A percentile compares a stretch with the other conserved stretches of the same genome.
Conservation (phyloP, 2,329 filamentous ascomycete genomes). For the Claviceps pusilla region DNA sequence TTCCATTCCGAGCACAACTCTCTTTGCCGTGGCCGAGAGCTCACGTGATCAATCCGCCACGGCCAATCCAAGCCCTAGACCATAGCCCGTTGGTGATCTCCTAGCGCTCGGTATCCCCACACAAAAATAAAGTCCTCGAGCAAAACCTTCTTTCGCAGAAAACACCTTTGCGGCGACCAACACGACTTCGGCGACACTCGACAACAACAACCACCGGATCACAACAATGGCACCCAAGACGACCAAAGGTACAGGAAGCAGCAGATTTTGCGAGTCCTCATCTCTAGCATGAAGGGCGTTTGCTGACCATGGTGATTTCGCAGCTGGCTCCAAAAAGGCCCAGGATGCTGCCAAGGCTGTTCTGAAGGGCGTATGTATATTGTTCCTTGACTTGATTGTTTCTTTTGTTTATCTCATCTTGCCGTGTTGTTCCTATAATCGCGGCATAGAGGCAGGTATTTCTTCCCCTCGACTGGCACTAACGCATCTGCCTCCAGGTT, state of each 20-base stretch:
- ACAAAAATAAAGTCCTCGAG: neutral
- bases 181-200: neutral
- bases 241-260: constrained; percentile 25
- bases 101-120: neutral
- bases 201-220: neutral
- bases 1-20: neutral
- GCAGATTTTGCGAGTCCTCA: constrained; percentile 63
- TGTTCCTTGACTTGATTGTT: neutral
- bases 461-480: neutral
- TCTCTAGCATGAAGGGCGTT: constrained; percentile 41
- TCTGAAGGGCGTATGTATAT: constrained; percentile 73
- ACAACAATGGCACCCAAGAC: neutral
- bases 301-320: constrained; percentile 49
- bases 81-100: neutral
- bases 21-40: neutral
- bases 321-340: constrained; percentile 69
- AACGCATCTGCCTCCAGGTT: constrained; percentile 20
- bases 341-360: constrained; percentile 88
- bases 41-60: neutral
- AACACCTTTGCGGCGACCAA: neutral
- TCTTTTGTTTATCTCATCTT: neutral
- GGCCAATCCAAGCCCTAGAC: neutral
- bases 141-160: neutral
- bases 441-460: too few relatives aligned
- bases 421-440: too few relatives aligned